phyloP scores from a whole-genome alignment of 2,329 filamentous ascomycete species.

The Pseudocercospora macadamiae region DNA sequence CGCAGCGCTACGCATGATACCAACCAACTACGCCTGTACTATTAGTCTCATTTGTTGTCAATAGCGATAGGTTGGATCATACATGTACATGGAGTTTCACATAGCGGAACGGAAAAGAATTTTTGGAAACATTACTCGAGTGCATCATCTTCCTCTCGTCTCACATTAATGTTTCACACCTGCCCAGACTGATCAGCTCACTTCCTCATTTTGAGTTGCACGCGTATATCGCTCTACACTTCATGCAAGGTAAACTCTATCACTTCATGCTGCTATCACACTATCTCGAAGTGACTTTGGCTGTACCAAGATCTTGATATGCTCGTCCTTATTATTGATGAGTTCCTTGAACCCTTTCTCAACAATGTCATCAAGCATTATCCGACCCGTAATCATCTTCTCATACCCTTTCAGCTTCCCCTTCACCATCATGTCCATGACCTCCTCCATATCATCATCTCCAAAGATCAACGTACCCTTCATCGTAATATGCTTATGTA shows the following conservation, averaged over 20 bases:
- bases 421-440: slow-evolving; percentile 21
- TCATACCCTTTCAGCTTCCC: slow-evolving; percentile 21
- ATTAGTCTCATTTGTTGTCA: background rate
- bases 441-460: slow-evolving; percentile 20
- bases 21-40: background rate
- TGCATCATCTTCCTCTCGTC: background rate
- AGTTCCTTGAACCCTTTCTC: slow-evolving; percentile 23
- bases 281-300: slow-evolving; percentile 6
- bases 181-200: no score
- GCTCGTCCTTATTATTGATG: slow-evolving; percentile 21
- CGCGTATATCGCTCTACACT: background rate
- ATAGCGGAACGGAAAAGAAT: background rate
- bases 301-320: slow-evolving; percentile 25
- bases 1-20: background rate
- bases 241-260: no score
- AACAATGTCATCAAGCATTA: slow-evolving; percentile 20
- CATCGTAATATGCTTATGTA: slow-evolving; percentile 26
- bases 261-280: background rate
- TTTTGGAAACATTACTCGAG: background rate
- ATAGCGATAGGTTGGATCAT: background rate
- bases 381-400: slow-evolving; percentile 24
- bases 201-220: background rate
- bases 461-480: slow-evolving; percentile 24
- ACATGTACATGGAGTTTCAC: background rate
- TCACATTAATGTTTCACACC: no score